These are phyloP conservation scores for Metschnikowia shivogae DNA, from an alignment of 805 yeast genomes.

Conservation along the genomic window DNA sequence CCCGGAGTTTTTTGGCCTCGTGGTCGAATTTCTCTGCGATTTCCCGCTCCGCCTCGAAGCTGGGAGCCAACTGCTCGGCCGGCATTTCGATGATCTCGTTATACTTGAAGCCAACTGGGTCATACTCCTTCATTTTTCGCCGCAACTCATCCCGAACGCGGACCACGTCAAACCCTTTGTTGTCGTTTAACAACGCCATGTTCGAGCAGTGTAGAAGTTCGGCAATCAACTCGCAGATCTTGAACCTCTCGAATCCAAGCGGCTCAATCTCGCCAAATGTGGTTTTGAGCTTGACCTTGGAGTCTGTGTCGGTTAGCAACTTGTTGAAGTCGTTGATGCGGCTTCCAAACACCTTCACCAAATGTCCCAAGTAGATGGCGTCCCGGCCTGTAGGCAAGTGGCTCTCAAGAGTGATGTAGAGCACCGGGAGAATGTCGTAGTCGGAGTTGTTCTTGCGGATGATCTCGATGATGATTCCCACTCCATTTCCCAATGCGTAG, in stretches of 20 bases:
- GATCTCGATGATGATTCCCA: constrained; percentile 45
- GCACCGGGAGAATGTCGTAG: constrained; percentile 42
- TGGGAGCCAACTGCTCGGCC: constrained; percentile 14
- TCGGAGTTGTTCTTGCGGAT: constrained; percentile 45
- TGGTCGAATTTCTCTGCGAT: constrained; percentile 15
- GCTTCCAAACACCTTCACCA: constrained; percentile 37
- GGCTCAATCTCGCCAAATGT: constrained; percentile 35
- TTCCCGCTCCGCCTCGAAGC: constrained; percentile 18
- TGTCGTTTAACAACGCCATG: constrained; percentile 44
- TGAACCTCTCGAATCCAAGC: constrained; percentile 44
- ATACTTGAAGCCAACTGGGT: constrained; percentile 43
- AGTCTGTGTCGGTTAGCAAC: constrained; percentile 26
- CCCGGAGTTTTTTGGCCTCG: constrained; percentile 13
- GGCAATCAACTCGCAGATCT: constrained; percentile 44
- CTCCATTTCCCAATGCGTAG: constrained; percentile 45
- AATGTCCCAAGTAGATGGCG: constrained; percentile 44
- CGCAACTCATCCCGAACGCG: constrained; percentile 36
- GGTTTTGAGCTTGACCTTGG: constrained; percentile 18
- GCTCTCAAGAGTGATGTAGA: constrained; percentile 41
- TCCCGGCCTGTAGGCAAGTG: constrained; percentile 48
- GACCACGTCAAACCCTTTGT: constrained; percentile 41
- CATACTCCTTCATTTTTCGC: constrained; percentile 37
- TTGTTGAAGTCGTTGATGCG: constrained; percentile 35
- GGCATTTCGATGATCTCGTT: constrained; percentile 41
- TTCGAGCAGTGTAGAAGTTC: constrained; percentile 45